phyloP scores from a whole-genome alignment of 1,139 yeast genomes.

The Lodderomyces orthopsilosis region DNA sequence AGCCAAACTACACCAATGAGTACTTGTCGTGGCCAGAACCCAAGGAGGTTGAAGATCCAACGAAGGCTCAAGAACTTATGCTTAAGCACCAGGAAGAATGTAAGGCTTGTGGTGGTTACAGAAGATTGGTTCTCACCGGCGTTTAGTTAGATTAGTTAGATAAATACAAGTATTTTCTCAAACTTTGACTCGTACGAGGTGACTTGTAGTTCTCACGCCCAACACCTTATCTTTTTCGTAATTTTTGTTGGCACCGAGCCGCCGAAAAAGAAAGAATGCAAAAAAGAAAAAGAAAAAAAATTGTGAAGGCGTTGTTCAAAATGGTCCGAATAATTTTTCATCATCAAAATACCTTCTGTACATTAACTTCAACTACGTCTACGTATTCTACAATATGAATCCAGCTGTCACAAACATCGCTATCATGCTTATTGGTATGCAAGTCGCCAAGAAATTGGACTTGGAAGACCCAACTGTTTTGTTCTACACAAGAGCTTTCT shows the following conservation, averaged over 20 bases:
- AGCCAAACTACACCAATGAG: constrained; percentile 51
- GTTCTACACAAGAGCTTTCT: constrained; percentile 74
- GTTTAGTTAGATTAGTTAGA: not conserved
- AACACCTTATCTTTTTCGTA: not conserved
- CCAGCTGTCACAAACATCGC: constrained; percentile 86
- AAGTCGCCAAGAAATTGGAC: constrained; percentile 84
- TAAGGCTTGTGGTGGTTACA: constrained; percentile 49
- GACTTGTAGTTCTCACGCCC: too few species aligned
- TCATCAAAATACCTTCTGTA: not conserved
- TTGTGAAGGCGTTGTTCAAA: not conserved
- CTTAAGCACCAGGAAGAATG: constrained; percentile 46
- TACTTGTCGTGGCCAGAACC: constrained; percentile 52
- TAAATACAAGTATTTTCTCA: not conserved
- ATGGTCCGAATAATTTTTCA: not conserved
- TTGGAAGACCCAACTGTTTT: constrained; percentile 81
- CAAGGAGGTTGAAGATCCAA: constrained; percentile 44
- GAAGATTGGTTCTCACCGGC: constrained; percentile 34
- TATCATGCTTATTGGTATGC: constrained; percentile 97
- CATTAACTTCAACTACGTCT: not conserved
- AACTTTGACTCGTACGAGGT: too few species aligned
- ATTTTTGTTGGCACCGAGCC: not conserved
- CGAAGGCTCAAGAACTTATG: constrained; percentile 46
- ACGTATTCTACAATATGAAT: constrained; percentile 50
- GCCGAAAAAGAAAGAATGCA: not conserved
- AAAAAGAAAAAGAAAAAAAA: not conserved